phyloP scores from a whole-genome alignment of 2,329 filamentous ascomycete genomes.

The Sclerotinia spermophila region DNA sequence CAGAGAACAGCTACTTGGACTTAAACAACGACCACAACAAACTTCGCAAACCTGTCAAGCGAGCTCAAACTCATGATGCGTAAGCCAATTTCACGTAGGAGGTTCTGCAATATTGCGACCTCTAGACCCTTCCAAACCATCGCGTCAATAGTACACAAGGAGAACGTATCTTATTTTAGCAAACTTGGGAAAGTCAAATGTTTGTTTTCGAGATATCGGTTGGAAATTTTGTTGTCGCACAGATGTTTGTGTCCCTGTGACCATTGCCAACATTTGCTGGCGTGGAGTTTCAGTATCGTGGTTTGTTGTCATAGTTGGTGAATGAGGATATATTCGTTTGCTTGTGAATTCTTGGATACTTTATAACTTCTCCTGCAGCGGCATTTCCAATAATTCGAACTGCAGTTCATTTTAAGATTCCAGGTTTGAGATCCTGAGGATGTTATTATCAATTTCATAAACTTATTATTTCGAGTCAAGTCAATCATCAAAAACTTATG shows the following conservation, averaged over 20 bases:
- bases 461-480: accelerated
- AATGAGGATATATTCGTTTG: background rate
- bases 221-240: background rate
- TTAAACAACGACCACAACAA: background rate
- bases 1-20: too few relatives aligned
- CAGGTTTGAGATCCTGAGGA: background rate
- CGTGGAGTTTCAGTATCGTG: background rate
- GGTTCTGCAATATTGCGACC: background rate
- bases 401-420: background rate
- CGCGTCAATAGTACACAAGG: background rate
- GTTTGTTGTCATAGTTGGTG: background rate
- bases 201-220: background rate
- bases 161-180: background rate
- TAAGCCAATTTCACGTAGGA: background rate
- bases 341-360: background rate
- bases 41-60: background rate
- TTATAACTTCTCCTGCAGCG: background rate
- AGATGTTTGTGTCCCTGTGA: background rate
- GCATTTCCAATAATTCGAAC: background rate
- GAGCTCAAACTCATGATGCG: background rate
- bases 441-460: background rate
- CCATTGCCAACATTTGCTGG: background rate
- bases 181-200: background rate
- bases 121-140: background rate
- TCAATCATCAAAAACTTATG: background rate